phyloP scores from a whole-genome alignment of 148 eudicot genomes.

The Beta vulgaris region DNA sequence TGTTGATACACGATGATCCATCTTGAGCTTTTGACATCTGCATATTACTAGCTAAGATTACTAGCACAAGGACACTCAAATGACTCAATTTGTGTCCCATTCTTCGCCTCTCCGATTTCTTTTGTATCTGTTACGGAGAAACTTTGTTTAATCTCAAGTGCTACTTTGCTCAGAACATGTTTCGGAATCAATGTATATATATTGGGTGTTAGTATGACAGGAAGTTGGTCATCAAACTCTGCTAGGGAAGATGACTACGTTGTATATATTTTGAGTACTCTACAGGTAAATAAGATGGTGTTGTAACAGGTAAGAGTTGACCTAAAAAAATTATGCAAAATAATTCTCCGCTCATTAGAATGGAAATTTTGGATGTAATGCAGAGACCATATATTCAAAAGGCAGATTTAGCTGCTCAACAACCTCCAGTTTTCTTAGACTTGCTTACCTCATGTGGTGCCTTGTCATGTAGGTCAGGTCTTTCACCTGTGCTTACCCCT shows the following conservation, averaged over 20 bases:
- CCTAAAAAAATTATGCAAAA: not conserved
- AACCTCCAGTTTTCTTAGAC: constrained; percentile 1
- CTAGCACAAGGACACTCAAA: constrained; percentile 7
- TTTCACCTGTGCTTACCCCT: not conserved
- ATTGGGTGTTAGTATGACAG: not conserved
- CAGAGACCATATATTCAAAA: constrained; percentile 16
- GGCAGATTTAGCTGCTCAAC: constrained; percentile 30
- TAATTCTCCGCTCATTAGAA: not conserved
- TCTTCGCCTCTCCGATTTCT: not conserved
- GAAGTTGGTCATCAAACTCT: constrained; percentile 35
- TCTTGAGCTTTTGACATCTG: constrained; percentile 12
- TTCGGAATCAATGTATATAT: constrained; percentile 15
- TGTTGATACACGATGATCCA: constrained; percentile 43
- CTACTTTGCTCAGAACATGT: not conserved
- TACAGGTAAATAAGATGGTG: not conserved
- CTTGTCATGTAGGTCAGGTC: not conserved
- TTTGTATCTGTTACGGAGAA: not conserved
- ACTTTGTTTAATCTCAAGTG: not conserved
- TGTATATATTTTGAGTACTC: not conserved
- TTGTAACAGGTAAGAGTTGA: constrained; percentile 5
- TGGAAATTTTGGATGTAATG: constrained; percentile 1
- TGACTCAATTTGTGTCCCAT: constrained; percentile 13
- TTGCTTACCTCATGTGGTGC: not conserved
- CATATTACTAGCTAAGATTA: constrained; percentile 5
- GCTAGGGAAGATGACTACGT: not conserved